phyloP scores from a whole-genome alignment of 2,329 filamentous ascomycete species.

The Monilinia vaccinii-corymbosi region DNA sequence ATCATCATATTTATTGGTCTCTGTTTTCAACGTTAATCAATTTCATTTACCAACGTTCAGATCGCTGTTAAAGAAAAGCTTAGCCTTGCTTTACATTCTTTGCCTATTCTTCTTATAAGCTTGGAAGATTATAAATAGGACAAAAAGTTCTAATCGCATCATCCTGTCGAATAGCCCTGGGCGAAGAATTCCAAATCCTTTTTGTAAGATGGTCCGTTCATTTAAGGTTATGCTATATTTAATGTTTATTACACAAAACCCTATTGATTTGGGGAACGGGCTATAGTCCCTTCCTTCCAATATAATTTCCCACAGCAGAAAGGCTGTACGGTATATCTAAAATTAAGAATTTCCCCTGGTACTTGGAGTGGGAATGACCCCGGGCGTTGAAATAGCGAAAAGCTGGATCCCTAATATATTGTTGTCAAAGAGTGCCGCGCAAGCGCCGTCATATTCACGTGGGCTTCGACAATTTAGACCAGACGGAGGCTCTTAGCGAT shows the following conservation, averaged over 20 bases:
- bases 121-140: not conserved
- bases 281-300: not conserved
- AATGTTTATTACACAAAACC: not conserved
- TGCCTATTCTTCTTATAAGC: not conserved
- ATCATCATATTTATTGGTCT: not conserved
- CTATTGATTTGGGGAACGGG: not conserved
- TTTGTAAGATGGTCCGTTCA: not conserved
- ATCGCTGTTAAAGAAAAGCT: not conserved
- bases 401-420: not conserved
- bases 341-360: not conserved
- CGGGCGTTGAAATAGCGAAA: not conserved
- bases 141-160: not conserved
- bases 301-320: not conserved
- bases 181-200: not conserved
- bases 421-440: not conserved
- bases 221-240: not conserved
- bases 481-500: not conserved
- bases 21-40: not conserved
- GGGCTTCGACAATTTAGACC: too few species aligned
- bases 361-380: not conserved
- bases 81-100: not conserved
- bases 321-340: too few species aligned
- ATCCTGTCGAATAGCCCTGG: not conserved
- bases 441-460: constrained; percentile 1
- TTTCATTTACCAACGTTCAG: not conserved